Evolutionary conservation across 345 rosid genomes (phyloP).

Genomic region (Lumnitzera littorea): DNA sequence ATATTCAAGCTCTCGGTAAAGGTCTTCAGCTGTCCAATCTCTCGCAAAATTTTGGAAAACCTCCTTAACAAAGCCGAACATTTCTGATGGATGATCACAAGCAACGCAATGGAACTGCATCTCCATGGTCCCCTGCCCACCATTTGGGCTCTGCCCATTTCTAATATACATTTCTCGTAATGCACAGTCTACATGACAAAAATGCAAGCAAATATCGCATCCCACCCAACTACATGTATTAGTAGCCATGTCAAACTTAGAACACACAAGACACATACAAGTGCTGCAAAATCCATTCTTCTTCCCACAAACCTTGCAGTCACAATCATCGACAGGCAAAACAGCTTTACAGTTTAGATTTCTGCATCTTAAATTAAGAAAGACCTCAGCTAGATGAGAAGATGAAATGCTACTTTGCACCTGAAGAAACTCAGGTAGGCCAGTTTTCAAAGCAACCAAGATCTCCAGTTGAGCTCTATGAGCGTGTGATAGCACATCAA

Average conservation of each 20-base stretch:
- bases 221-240: conserved; percentile 99
- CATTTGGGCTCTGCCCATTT: conserved; percentile 58
- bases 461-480: conserved; percentile 82
- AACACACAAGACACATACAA: conserved; percentile 96
- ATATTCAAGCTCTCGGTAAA: conserved; percentile 78
- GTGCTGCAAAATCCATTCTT: conserved; percentile 87
- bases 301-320: conserved; percentile 79
- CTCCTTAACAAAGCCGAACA: conserved; percentile 98
- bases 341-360: conserved; percentile 57
- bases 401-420: conserved; percentile 40
- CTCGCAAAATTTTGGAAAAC: conserved; percentile 76
- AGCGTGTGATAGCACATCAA: conserved; percentile 48
- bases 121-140: conserved; percentile 54
- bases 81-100: conserved; percentile 94
- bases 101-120: conserved; percentile 94
- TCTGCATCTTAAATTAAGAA: conserved; percentile 70
- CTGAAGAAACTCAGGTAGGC: conserved; percentile 62
- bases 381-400: conserved; percentile 80
- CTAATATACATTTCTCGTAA: conserved; percentile 65
- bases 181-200: conserved; percentile 97
- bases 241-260: conserved; percentile 85
- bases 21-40: conserved; percentile 64
- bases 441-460: conserved; percentile 73
- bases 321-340: conserved; percentile 92
- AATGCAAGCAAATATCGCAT: conserved; percentile 95